phyloP scores from a whole-genome alignment of 768 basidiomycete species.

The Tremella yokohamensis region DNA sequence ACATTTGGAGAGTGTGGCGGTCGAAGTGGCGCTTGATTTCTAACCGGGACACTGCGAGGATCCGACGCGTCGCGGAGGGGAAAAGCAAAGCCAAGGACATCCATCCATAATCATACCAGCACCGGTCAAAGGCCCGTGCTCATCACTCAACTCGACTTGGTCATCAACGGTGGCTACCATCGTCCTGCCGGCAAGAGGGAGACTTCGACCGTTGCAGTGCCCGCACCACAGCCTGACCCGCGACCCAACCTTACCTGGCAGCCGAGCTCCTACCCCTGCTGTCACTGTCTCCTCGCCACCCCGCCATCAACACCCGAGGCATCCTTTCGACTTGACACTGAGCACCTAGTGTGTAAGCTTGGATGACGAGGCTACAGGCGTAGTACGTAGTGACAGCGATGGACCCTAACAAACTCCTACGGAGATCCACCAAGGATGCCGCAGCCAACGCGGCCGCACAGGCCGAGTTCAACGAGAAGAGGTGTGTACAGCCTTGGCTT shows the following conservation, averaged over 20 bases:
- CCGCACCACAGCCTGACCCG: too few relatives aligned
- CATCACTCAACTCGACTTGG: background rate
- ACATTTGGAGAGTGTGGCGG: too few relatives aligned
- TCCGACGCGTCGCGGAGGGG: too few relatives aligned
- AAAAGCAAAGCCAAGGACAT: too few relatives aligned
- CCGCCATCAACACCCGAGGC: background rate
- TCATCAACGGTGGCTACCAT: background rate
- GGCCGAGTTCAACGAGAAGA: constrained; percentile 95
- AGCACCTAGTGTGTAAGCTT: constrained; percentile 6
- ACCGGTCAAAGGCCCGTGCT: background rate
- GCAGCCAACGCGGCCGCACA: constrained; percentile 83
- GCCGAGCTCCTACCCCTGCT: too few relatives aligned
- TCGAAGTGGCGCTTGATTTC: too few relatives aligned
- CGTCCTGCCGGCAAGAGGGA: too few relatives aligned
- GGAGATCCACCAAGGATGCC: constrained; percentile 57
- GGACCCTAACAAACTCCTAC: constrained; percentile 39
- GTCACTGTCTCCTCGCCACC: too few relatives aligned
- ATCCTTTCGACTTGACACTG: constrained; percentile 9
- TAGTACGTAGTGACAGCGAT: constrained; percentile 16
- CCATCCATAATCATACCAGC: too few relatives aligned
- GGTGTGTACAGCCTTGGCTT: constrained; percentile 53
- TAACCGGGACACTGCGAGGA: too few relatives aligned
- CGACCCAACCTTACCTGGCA: too few relatives aligned
- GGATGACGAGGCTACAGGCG: background rate
- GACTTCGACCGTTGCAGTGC: too few relatives aligned